Conservation (phyloP, 78 protist genomes). For the Goniomonas avonlea region DNA sequence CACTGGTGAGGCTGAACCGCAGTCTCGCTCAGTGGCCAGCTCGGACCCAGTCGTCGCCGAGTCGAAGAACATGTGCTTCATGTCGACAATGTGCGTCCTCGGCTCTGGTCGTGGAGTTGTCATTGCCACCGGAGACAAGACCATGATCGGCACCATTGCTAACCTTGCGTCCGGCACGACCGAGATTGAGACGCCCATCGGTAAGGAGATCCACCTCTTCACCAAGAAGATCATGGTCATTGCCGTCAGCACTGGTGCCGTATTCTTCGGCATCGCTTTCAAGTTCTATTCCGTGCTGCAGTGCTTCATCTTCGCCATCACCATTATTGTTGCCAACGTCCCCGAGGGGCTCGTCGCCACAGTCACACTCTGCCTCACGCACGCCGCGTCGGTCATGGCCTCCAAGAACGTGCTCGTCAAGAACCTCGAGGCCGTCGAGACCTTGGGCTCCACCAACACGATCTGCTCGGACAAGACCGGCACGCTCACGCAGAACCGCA, state of each 20-base stretch:
- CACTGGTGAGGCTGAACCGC: conserved; percentile 89
- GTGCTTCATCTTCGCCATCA: conserved; percentile 72
- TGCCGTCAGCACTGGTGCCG: conserved; percentile 55
- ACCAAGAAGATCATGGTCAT: conserved; percentile 56
- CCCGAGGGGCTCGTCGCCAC: conserved; percentile 93
- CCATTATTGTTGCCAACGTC: conserved; percentile 93
- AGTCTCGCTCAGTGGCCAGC: conserved; percentile 38
- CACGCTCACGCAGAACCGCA: conserved; percentile 85
- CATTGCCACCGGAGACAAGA: conserved; percentile 72
- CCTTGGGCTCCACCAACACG: conserved; percentile 86
- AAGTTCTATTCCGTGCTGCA: conserved; percentile 31
- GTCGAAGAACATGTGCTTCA: conserved; percentile 66
- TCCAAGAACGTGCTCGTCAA: conserved; percentile 78
- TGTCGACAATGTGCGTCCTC: conserved; percentile 51
- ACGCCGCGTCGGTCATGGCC: conserved; percentile 66
- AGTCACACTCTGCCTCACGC: conserved; percentile 85
- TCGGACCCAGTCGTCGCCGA: conserved; percentile 59
- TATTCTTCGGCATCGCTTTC: conserved; percentile 34
- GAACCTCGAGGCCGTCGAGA: conserved; percentile 79
- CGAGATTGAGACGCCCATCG: conserved; percentile 40
- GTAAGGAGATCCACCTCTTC: conserved; percentile 69
- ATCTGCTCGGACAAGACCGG: conserved; percentile 96
- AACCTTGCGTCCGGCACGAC: conserved; percentile 24
- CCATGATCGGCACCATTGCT: conserved; percentile 79
- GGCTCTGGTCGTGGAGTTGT: conserved; percentile 73